Percentiles rank a stretch among this genome's conserved stretches.
phyloP scores from a whole-genome alignment of 768 basidiomycete species.

The Rhizopogon vesiculosus region DNA sequence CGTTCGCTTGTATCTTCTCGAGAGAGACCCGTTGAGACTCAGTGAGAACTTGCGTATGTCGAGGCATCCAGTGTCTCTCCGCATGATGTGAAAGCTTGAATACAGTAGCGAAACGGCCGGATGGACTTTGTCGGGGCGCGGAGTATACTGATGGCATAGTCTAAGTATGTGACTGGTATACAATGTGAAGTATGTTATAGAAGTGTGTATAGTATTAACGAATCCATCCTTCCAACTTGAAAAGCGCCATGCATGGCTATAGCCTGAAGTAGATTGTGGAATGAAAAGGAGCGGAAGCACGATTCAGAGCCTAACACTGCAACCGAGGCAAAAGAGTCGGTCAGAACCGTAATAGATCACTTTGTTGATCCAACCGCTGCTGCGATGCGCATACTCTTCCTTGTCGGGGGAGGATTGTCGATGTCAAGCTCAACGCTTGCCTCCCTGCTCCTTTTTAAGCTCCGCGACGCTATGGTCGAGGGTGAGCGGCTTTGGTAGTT shows the following conservation, averaged over 20 bases:
- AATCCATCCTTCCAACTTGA: background rate
- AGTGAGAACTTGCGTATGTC: no score
- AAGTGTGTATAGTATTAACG: background rate
- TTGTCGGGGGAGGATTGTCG: conserved; percentile 11
- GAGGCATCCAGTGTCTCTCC: no score
- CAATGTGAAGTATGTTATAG: background rate
- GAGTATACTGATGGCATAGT: no score
- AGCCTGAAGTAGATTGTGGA: background rate
- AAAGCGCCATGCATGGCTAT: background rate
- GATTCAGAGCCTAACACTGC: background rate
- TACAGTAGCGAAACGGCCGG: no score
- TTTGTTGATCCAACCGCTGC: background rate
- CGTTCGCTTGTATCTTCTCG: no score
- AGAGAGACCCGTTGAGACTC: no score
- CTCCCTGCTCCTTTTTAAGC: conserved; percentile 20
- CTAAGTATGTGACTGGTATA: background rate
- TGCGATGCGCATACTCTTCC: conserved; percentile 15
- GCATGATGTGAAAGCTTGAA: no score
- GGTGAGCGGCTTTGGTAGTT: conserved; percentile 27
- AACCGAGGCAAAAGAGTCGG: no score
- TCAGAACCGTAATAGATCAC: background rate
- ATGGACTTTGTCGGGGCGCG: no score
- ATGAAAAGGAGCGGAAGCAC: background rate
- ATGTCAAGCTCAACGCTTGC: conserved; percentile 9
- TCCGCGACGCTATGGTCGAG: conserved; percentile 20